phyloP scores from a whole-genome alignment of 179 eudicot species.

The Actinidia arguta region DNA sequence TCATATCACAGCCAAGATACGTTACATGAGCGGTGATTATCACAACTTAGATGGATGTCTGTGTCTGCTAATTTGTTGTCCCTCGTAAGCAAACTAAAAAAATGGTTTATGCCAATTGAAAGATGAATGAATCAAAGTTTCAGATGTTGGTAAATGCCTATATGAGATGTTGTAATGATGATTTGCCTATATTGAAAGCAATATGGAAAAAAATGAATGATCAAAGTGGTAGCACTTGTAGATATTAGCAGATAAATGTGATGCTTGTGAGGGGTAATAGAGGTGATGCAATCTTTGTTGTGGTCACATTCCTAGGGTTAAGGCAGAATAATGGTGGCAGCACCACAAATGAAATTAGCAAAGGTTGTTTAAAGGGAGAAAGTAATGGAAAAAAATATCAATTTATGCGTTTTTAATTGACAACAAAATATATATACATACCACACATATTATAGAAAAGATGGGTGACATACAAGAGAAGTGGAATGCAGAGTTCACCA shows the following conservation, averaged over 20 bases:
- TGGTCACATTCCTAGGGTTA: no score
- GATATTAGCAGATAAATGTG: background rate
- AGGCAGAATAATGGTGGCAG: no score
- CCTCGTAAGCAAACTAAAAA: background rate
- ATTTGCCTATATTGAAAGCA: background rate
- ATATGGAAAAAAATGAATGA: background rate
- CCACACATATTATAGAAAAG: no score
- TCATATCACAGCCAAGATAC: background rate
- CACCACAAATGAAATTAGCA: no score
- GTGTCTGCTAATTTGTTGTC: background rate
- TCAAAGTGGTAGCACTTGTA: background rate
- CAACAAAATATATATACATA: no score
- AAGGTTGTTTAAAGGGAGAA: no score
- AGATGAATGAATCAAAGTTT: background rate
- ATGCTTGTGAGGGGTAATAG: background rate
- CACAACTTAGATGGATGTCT: background rate
- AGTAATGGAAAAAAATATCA: no score
- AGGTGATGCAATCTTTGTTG: no score
- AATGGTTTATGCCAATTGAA: background rate
- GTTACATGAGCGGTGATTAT: background rate
- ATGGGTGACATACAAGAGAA: background rate
- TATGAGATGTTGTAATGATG: background rate
- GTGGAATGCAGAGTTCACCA: background rate
- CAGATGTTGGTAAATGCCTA: background rate
- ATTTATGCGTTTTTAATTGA: no score